phyloP scores from a whole-genome alignment of 257 asterid species.

The Oldenlandia corymbosa region DNA sequence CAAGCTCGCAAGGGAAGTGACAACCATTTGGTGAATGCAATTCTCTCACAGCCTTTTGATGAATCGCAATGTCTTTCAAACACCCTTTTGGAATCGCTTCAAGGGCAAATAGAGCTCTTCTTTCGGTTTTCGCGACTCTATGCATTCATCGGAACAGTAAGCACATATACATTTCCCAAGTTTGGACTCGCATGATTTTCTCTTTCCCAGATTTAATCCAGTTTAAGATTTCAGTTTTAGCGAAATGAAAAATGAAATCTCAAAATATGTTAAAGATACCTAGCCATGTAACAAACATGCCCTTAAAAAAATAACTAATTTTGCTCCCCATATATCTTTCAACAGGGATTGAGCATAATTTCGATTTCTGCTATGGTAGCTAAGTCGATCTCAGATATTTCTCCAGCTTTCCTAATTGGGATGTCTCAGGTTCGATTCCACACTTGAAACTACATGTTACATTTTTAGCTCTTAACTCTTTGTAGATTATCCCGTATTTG shows the following conservation, averaged over 20 bases:
- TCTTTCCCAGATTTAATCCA: no score
- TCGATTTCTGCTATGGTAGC: slow-evolving; percentile 85
- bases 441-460: slow-evolving; percentile 4
- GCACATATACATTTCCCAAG: no score
- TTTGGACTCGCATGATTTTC: no score
- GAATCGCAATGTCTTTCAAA: slow-evolving; percentile 54
- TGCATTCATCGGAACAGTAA: slow-evolving; percentile 90
- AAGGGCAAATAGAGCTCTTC: slow-evolving; percentile 56
- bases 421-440: slow-evolving; percentile 48
- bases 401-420: slow-evolving; percentile 65
- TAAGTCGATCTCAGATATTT: slow-evolving; percentile 73
- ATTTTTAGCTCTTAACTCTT: neutral
- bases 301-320: no score
- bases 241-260: no score
- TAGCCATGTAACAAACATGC: no score
- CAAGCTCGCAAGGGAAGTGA: slow-evolving; percentile 15
- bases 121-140: slow-evolving; percentile 88
- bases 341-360: slow-evolving; percentile 78
- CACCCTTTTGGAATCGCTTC: slow-evolving; percentile 35
- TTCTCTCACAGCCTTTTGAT: slow-evolving; percentile 48
- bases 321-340: no score
- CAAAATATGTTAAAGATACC: no score
- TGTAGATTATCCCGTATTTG: slow-evolving; percentile 7
- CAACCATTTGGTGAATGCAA: slow-evolving; percentile 33
- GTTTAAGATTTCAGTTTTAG: no score